These are phyloP conservation scores for Kandelia obovata DNA, from an alignment of 345 rosid genomes.

Conservation along the genomic window DNA sequence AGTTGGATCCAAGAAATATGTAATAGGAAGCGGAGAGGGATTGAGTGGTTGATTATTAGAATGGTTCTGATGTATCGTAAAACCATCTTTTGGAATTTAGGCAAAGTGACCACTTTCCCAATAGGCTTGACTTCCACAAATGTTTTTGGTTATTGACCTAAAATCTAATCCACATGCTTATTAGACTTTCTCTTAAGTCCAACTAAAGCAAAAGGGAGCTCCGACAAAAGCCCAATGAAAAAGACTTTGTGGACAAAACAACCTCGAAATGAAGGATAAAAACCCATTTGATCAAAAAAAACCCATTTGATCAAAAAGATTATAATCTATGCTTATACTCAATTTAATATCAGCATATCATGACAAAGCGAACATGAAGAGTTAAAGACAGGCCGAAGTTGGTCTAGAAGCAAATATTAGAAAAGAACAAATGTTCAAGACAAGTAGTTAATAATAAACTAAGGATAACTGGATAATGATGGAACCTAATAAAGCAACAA, in stretches of 20 bases:
- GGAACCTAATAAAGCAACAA: neutral
- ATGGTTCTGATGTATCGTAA: no score
- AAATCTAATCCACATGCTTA: constrained; percentile 15
- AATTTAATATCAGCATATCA: constrained; percentile 1
- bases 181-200: neutral
- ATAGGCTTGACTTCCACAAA: no score
- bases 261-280: neutral
- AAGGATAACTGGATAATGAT: neutral
- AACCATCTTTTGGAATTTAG: no score
- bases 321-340: neutral
- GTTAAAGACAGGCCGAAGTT: neutral
- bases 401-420: neutral
- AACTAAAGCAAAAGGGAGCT: neutral
- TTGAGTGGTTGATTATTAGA: no score
- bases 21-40: no score
- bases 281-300: neutral
- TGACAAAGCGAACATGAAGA: neutral
- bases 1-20: no score
- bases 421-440: neutral
- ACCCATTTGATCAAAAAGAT: no score
- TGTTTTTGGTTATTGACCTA: neutral
- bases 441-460: neutral
- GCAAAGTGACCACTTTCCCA: no score
- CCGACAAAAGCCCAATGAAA: no score
- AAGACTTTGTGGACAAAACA: no score